Base-by-base conservation (phyloP, 768 basidiomycete species). In the Hygrocybe punicea region DNA sequence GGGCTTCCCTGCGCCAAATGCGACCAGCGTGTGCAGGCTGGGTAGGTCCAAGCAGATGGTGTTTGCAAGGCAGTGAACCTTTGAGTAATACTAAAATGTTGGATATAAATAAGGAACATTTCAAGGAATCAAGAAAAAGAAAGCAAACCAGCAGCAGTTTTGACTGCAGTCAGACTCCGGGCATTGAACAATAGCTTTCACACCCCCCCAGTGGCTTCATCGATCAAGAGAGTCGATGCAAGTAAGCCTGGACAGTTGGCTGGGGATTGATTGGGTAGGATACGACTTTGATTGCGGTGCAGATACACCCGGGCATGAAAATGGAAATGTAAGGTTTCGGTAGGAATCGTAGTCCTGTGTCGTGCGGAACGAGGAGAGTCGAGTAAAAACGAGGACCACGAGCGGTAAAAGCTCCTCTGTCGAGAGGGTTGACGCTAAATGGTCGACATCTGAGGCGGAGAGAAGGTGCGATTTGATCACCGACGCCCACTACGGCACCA, bases 141-240 rank as follows among this genome's bases (percentile, higher is more conserved):
- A n/a, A n/a, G 48, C 35, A 10, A n/a, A 51, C 91, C 89, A 60
- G 89, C 89, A 51, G 91, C 91, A 56, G 89, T 96, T 42, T 93
- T 71, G 29, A 93, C 70, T 6, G 92, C 88, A 2, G 93, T 95
- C 63, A 95, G 71, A 37, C 76, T 78, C 25, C 85, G 75, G 1
- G 93, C 87, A 65, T 95, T 95, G 17, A n/a, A 96, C 71, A 33
- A 95, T 72, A 0, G 88, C 91, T 59, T 80, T 86, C n/a, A 86
- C 79, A 0, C 73, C 72, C 73, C 72, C 1, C 93, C 93, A 0
- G 81, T 84, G 2, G 58, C 62, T 60, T 91, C 88, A 64, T 94
- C 85, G 9, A 96, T 63, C 2, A 94, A 79, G 40, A 93, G 67
- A 0, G 89, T 95, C 0, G 85, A 85, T 0, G 80, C 92, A 6